A percentile compares a stretch with the other conserved stretches of the same genome.
Conservation (phyloP, 2,329 filamentous ascomycete genomes). For the Phialophora macrospora region DNA sequence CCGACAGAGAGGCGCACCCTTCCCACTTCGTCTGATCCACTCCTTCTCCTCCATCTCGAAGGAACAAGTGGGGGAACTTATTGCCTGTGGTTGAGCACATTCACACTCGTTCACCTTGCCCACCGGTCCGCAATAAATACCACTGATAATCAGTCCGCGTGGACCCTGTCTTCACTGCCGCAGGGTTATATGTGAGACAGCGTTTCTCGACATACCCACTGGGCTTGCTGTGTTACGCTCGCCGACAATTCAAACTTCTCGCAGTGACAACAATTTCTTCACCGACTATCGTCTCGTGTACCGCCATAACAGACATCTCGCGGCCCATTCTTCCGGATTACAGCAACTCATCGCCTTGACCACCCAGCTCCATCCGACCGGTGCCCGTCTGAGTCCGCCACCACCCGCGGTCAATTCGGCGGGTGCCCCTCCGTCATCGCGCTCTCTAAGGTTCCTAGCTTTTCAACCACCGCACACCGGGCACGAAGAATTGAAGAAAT, state of each 20-base stretch:
- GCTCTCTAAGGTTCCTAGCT: neutral
- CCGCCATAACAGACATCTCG: neutral
- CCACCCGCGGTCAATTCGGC: conserved; percentile 1
- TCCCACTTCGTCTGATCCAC: neutral
- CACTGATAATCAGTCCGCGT: conserved; percentile 1
- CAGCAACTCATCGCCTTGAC: neutral
- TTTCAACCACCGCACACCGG: neutral
- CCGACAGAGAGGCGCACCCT: conserved; percentile 7
- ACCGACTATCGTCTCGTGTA: conserved; percentile 4
- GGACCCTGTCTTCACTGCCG: neutral
- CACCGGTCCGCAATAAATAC: neutral
- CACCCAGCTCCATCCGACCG: conserved; percentile 7
- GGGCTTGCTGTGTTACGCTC: neutral
- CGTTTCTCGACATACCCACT: neutral
- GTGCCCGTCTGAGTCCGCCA: neutral
- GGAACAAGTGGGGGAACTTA: conserved; percentile 10
- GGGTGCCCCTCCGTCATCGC: conserved; percentile 4
- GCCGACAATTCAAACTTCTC: neutral
- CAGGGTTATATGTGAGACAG: conserved; percentile 7
- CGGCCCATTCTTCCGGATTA: conserved; percentile 2
- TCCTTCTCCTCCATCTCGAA: conserved; percentile 8
- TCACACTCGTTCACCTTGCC: neutral
- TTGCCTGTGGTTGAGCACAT: conserved; percentile 1
- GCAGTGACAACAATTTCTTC: conserved; percentile 1
- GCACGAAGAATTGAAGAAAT: conserved; percentile 1